Evolutionary conservation across 192 early-diverging fungal species (phyloP).

Genomic region (Allomyces macrogynus): DNA sequence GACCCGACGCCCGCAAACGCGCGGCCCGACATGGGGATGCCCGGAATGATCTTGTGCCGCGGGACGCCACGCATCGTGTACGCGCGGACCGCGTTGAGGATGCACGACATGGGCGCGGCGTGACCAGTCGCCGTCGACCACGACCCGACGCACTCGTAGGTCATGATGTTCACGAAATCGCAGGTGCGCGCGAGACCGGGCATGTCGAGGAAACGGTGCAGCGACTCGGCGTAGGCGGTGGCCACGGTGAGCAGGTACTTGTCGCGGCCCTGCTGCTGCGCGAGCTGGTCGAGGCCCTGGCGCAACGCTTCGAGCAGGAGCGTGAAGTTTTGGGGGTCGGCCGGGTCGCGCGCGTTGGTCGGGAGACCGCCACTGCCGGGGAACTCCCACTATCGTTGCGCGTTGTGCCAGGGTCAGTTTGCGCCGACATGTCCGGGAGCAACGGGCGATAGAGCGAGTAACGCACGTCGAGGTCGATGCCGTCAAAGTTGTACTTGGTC

Average conservation of each 20-base stretch:
- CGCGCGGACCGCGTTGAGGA: slow-evolving; percentile 47
- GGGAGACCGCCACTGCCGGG: slow-evolving; percentile 39
- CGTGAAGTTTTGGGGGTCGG: slow-evolving; percentile 64
- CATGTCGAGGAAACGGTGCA: not conserved
- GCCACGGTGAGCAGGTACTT: too few relatives aligned
- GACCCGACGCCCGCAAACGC: slow-evolving; percentile 35
- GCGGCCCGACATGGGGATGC: slow-evolving; percentile 78
- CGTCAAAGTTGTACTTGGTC: not conserved
- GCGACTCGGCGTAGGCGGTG: not conserved
- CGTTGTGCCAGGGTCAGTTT: too few relatives aligned
- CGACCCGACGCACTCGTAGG: slow-evolving; percentile 54
- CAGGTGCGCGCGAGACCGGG: not conserved
- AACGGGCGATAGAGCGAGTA: too few relatives aligned
- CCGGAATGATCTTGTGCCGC: slow-evolving; percentile 65
- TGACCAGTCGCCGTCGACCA: slow-evolving; percentile 54
- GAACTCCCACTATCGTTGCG: slow-evolving; percentile 56
- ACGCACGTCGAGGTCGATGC: not conserved
- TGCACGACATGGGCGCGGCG: slow-evolving; percentile 63
- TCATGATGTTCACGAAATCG: slow-evolving; percentile 77
- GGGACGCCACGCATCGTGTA: slow-evolving; percentile 60
- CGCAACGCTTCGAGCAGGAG: slow-evolving; percentile 53
- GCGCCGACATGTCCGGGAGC: too few relatives aligned
- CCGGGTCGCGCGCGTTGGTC: slow-evolving; percentile 33
- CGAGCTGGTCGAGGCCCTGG: slow-evolving; percentile 34
- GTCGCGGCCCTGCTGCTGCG: slow-evolving; percentile 8